Percentiles rank a stretch among this genome's conserved stretches.
phyloP scores from a whole-genome alignment of 2,329 filamentous ascomycete species.

The Fusarium pilosicola region DNA sequence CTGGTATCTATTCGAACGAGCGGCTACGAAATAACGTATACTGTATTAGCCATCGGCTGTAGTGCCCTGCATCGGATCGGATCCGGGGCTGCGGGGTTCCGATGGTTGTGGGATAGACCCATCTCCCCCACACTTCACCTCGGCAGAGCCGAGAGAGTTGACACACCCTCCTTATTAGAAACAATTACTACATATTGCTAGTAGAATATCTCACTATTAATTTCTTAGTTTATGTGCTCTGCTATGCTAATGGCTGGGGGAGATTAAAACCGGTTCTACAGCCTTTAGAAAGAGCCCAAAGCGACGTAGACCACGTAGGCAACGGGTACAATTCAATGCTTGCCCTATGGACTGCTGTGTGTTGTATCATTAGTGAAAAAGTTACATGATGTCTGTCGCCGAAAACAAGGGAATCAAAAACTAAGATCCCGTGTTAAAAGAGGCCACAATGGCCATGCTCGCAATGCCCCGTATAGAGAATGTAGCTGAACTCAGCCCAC shows the following conservation, averaged over 20 bases:
- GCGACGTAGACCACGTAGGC: background rate
- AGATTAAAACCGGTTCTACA: background rate
- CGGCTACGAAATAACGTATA: background rate
- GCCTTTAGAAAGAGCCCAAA: background rate
- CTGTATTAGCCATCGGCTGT: background rate
- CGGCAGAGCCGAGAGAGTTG: background rate
- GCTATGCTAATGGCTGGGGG: rapidly evolving
- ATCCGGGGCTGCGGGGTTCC: background rate
- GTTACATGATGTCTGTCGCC: rapidly evolving
- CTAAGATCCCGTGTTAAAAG: background rate
- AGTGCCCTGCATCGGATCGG: background rate
- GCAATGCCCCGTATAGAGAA: background rate
- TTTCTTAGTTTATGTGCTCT: rapidly evolving
- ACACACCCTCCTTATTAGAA: background rate
- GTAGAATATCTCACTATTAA: background rate
- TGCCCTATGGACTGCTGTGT: background rate
- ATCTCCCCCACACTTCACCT: background rate
- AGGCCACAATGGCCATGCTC: background rate
- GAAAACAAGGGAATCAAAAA: rapidly evolving
- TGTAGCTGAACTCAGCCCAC: background rate
- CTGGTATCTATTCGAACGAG: rapidly evolving
- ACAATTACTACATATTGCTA: background rate
- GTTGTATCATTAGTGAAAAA: background rate
- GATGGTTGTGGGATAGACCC: background rate
- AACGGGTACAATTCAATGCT: rapidly evolving